Conservation (phyloP, 2,329 filamentous ascomycete species). For the Hypoxylon sp. region DNA sequence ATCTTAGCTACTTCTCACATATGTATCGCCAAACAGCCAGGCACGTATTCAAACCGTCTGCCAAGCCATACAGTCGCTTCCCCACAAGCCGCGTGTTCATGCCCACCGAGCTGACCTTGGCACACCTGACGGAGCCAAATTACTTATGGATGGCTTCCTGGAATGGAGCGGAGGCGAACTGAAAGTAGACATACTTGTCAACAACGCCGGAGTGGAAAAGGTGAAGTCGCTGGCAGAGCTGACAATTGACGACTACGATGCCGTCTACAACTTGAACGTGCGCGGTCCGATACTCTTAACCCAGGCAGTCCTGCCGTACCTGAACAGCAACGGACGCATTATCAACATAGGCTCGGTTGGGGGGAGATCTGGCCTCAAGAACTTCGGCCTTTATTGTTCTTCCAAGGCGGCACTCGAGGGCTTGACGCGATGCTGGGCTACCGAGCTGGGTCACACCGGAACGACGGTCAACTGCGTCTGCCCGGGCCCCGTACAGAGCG, state of each 20-base stretch:
- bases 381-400: slow-evolving; percentile 63
- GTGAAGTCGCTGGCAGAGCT: slow-evolving; percentile 55
- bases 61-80: slow-evolving; percentile 67
- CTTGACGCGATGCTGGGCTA: slow-evolving; percentile 68
- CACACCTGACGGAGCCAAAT: slow-evolving; percentile 37
- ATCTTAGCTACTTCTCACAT: slow-evolving; percentile 67
- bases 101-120: slow-evolving; percentile 43
- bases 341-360: slow-evolving; percentile 71
- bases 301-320: slow-evolving; percentile 64
- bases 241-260: slow-evolving; percentile 62
- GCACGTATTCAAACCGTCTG: slow-evolving; percentile 69
- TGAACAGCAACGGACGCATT: slow-evolving; percentile 61
- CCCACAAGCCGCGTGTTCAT: slow-evolving; percentile 41
- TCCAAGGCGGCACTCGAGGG: slow-evolving; percentile 71
- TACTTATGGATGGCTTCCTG: slow-evolving; percentile 40
- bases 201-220: slow-evolving; percentile 55
- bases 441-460: slow-evolving; percentile 66
- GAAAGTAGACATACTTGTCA: slow-evolving; percentile 52
- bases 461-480: slow-evolving; percentile 72
- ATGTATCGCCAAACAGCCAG: slow-evolving; percentile 72
- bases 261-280: slow-evolving; percentile 69
- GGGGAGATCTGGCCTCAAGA: slow-evolving; percentile 59
- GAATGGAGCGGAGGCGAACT: slow-evolving; percentile 32
- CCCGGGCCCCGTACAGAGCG: slow-evolving; percentile 69
- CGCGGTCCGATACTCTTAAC: slow-evolving; percentile 65